Conservation (phyloP, 2,329 filamentous ascomycete species). For the Chrysoporthe deuterocubensis region DNA sequence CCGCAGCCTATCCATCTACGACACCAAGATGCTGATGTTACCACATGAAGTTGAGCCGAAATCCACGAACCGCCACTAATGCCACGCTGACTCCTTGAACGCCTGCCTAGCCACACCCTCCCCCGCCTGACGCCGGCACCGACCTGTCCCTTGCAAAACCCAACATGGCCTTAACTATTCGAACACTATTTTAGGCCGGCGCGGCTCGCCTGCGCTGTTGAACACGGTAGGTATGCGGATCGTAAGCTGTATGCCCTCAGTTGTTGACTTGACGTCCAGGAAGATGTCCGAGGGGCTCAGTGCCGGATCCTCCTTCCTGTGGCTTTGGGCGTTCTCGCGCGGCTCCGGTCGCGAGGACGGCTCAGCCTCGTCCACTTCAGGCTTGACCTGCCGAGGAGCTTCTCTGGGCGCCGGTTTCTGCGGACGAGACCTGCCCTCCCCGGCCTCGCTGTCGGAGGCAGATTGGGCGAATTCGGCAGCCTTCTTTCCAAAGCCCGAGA, state of each 20-base stretch:
- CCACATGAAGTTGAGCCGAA: background rate
- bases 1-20: background rate
- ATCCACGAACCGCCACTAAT: background rate
- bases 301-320: constrained; percentile 42
- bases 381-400: constrained; percentile 26
- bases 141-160: background rate
- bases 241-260: constrained; percentile 60
- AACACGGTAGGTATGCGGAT: constrained; percentile 63
- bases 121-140: background rate
- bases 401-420: constrained; percentile 27
- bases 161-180: constrained; percentile 28
- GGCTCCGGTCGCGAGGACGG: constrained; percentile 37
- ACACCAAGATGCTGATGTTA: background rate
- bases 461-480: constrained; percentile 35
- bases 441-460: constrained; percentile 28
- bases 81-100: background rate
- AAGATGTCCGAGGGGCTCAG: constrained; percentile 56
- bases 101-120: background rate
- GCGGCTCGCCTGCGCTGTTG: constrained; percentile 40
- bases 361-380: constrained; percentile 35
- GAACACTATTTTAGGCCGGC: constrained; percentile 39
- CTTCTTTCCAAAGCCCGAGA: constrained; percentile 35
- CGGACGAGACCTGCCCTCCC: constrained; percentile 28
- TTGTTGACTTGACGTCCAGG: constrained; percentile 61
- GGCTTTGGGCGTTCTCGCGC: constrained; percentile 41